Base-by-base conservation (phyloP, 2,329 filamentous ascomycete species). In the Mariannaea sp. region DNA sequence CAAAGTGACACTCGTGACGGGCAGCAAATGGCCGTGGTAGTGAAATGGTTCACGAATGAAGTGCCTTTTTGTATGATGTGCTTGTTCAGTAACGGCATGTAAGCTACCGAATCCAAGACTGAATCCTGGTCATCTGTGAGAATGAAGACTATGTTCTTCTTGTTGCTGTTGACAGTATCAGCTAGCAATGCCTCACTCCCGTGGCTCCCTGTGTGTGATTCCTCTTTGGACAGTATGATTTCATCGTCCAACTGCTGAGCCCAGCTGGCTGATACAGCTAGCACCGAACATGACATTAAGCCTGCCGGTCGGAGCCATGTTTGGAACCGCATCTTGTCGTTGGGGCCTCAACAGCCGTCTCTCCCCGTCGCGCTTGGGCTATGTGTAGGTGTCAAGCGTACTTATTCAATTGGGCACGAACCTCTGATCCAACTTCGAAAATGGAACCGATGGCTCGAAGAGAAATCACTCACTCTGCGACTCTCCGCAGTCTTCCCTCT, bases 101-200 rank as follows among this genome's bases (percentile, higher is more conserved):
- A 87, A 0, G 80, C 73, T 3, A 87, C 64, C 0, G 85, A 88
- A 40, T 83, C 73, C 59, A 89, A 73, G 33, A 82, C 78, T 1
- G 83, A 68, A 62, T 89, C 86, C 62, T 89, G 86, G 56, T 89
- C 86, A 55, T 89, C 86, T 0, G 84, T 86, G 32, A 89, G 73
- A 52, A 89, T 82, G 63, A 89, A 85, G 16, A 89, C 73, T 39
- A 89, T 81, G 57, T 88, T 88, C 49, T 66, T 66, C 32, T 53
- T 65, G 19, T 29, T 16, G 5, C n/a, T 35, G 5, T 14, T 35
- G 0, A 12, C 12, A 7, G 24, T 16, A 7, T 36, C 32, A n/a
- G 39, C 32, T 0, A 19, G 7, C 12, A 20, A 4, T 4, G 39
- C 17, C 33, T 54, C 32, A 4, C 22, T 27, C 14, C 22, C 14